phyloP scores from a whole-genome alignment of 176 grass and related monocot species.

The Elaeis guineensis region DNA sequence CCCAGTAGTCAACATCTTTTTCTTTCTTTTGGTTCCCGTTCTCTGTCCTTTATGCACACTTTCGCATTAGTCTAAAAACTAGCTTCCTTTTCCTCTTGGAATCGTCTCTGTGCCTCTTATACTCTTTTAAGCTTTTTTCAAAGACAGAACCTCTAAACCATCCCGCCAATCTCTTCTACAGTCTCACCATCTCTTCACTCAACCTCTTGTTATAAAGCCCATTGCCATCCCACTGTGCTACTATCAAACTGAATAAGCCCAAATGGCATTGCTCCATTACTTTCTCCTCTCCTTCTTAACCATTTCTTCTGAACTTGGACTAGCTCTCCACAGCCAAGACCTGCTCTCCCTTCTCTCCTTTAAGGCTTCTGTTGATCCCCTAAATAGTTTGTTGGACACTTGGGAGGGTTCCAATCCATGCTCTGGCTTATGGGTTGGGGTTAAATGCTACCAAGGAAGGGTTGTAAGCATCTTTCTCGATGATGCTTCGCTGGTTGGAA shows the following conservation, averaged over 20 bases:
- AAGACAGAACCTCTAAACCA: slow-evolving; percentile 5
- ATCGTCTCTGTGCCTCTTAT: slow-evolving; percentile 18
- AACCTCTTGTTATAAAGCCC: slow-evolving; percentile 28
- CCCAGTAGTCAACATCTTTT: too few relatives aligned
- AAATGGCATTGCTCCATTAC: slow-evolving; percentile 17
- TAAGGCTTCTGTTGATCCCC: slow-evolving; percentile 30
- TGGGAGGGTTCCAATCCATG: slow-evolving; percentile 51
- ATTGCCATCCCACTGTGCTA: neutral
- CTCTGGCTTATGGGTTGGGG: slow-evolving; percentile 39
- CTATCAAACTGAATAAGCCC: too few relatives aligned
- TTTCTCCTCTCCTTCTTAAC: neutral
- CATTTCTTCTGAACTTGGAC: neutral
- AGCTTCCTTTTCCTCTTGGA: slow-evolving; percentile 35
- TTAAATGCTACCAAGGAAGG: slow-evolving; percentile 35
- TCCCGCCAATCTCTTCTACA: neutral
- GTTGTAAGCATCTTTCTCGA: slow-evolving; percentile 44
- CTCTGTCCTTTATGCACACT: too few relatives aligned
- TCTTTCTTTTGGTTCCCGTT: too few relatives aligned
- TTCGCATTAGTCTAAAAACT: neutral
- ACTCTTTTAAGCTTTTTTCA: slow-evolving; percentile 9
- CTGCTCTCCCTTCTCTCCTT: slow-evolving; percentile 33
- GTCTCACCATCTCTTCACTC: slow-evolving; percentile 6
- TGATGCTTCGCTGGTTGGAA: slow-evolving; percentile 25
- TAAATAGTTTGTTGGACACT: slow-evolving; percentile 9
- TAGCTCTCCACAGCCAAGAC: slow-evolving; percentile 5